Evolutionary conservation across 2,329 filamentous ascomycete species (phyloP).

Genomic region (Fusarium sp.): DNA sequence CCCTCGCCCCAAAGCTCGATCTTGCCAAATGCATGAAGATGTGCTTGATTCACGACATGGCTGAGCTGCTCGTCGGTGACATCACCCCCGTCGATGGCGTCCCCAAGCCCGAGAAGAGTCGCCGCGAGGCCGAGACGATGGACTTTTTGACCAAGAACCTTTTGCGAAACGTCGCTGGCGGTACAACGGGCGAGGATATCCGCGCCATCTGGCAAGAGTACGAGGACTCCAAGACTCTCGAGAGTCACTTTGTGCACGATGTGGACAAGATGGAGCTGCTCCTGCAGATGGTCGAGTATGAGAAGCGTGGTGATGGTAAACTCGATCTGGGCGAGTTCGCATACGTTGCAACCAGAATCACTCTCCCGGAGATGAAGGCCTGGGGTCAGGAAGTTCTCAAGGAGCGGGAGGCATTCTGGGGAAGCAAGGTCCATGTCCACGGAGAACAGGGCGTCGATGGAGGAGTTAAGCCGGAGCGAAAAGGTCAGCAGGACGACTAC

Average conservation of each 20-base stretch:
- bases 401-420: slow-evolving; percentile 83
- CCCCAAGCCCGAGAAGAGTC: slow-evolving; percentile 85
- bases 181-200: slow-evolving; percentile 74
- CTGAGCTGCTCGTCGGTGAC: slow-evolving; percentile 92
- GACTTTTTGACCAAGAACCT: slow-evolving; percentile 83
- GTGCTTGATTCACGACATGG: slow-evolving; percentile 98
- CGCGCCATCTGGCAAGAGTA: slow-evolving; percentile 93
- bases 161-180: slow-evolving; percentile 80
- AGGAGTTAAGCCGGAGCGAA: slow-evolving; percentile 50
- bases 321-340: slow-evolving; percentile 89
- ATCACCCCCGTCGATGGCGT: slow-evolving; percentile 94
- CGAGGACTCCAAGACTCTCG: slow-evolving; percentile 84
- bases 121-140: slow-evolving; percentile 90
- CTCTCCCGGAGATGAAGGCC: slow-evolving; percentile 78
- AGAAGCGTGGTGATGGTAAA: slow-evolving; percentile 72
- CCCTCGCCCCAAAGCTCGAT: slow-evolving; percentile 78
- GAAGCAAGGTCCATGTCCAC: slow-evolving; percentile 57
- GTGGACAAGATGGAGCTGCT: slow-evolving; percentile 97
- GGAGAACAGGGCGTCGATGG: slow-evolving; percentile 56
- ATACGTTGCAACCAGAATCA: slow-evolving; percentile 78
- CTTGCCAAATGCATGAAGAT: slow-evolving; percentile 89
- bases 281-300: slow-evolving; percentile 96
- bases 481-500: slow-evolving; percentile 60
- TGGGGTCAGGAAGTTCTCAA: slow-evolving; percentile 83
- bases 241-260: slow-evolving; percentile 93